Conservation (phyloP, 441 rosid genomes). For the Melastoma candidum region DNA sequence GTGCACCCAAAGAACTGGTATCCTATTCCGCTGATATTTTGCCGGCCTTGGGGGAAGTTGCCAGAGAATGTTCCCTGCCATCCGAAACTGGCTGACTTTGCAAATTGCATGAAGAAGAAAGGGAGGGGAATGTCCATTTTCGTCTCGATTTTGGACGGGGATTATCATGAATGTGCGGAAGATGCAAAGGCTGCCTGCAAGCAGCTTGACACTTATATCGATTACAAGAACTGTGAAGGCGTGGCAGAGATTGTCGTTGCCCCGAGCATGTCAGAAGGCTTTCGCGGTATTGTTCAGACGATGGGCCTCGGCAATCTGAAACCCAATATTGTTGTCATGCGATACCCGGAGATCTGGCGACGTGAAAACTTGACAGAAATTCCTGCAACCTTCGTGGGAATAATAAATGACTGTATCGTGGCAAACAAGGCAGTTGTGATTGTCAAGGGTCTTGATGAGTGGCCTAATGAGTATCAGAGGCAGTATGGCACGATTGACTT, state of each 20-base stretch:
- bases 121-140: slow-evolving; percentile 99
- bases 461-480: slow-evolving; percentile 97
- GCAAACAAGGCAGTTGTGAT: slow-evolving; percentile 99
- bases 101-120: slow-evolving; percentile 99
- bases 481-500: slow-evolving; percentile 95
- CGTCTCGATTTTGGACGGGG: slow-evolving; percentile 82
- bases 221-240: slow-evolving; percentile 92
- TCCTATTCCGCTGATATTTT: slow-evolving; percentile 92
- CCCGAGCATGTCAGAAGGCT: slow-evolving; percentile 96
- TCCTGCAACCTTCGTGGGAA: slow-evolving; percentile 82
- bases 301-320: slow-evolving; percentile 98
- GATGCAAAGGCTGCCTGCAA: slow-evolving; percentile 88
- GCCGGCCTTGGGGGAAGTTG: slow-evolving; percentile 98
- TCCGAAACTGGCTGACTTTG: slow-evolving; percentile 96
- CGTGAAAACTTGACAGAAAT: slow-evolving; percentile 88
- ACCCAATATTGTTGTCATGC: slow-evolving; percentile 96
- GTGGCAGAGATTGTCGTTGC: slow-evolving; percentile 98
- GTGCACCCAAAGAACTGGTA: slow-evolving; percentile 99
- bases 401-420: slow-evolving; percentile 91
- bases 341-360: slow-evolving; percentile 99
- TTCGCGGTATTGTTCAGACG: slow-evolving; percentile 93
- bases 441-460: slow-evolving; percentile 95
- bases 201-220: slow-evolving; percentile 78
- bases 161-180: slow-evolving; percentile 92
- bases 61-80: slow-evolving; percentile 99